Percentiles rank a stretch among this genome's conserved stretches.
Evolutionary conservation across 345 rosid genomes (phyloP).

Genomic region (Citrus unshiu): DNA sequence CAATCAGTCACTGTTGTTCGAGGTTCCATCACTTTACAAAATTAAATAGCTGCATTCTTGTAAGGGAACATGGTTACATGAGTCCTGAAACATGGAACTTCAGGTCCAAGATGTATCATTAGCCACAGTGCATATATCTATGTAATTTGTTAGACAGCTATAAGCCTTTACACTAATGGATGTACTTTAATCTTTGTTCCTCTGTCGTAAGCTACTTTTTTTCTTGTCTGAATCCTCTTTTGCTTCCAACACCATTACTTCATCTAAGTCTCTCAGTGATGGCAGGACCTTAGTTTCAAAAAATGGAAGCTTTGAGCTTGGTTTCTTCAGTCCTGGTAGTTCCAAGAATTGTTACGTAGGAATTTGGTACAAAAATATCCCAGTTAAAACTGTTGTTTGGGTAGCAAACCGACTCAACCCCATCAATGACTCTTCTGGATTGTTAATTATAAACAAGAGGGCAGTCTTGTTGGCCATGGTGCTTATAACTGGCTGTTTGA

Average conservation of each 20-base stretch:
- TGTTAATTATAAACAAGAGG: slow-evolving; percentile 21
- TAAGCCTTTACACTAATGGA: slow-evolving; percentile 1
- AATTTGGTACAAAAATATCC: slow-evolving; percentile 48
- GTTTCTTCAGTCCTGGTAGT: slow-evolving; percentile 35
- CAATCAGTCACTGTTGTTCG: background rate
- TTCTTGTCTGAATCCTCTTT: background rate
- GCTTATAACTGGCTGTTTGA: background rate
- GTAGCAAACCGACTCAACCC: slow-evolving; percentile 44
- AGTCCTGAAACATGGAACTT: background rate
- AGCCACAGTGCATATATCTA: too few species aligned
- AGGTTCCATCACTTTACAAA: background rate
- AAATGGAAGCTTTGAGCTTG: slow-evolving; percentile 23
- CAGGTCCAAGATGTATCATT: background rate
- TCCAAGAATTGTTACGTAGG: slow-evolving; percentile 45
- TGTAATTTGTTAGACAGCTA: background rate
- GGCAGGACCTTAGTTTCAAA: slow-evolving; percentile 26
- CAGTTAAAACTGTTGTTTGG: slow-evolving; percentile 42
- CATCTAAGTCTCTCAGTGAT: slow-evolving; percentile 14
- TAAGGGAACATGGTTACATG: background rate
- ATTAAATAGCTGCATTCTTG: background rate
- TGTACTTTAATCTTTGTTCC: background rate
- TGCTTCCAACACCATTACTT: slow-evolving; percentile 17
- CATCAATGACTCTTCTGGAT: slow-evolving; percentile 36
- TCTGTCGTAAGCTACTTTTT: background rate
- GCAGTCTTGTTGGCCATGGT: slow-evolving; percentile 1